phyloP scores from a whole-genome alignment of 352 stramenopile species.

The Globisporangium iwayamae region DNA sequence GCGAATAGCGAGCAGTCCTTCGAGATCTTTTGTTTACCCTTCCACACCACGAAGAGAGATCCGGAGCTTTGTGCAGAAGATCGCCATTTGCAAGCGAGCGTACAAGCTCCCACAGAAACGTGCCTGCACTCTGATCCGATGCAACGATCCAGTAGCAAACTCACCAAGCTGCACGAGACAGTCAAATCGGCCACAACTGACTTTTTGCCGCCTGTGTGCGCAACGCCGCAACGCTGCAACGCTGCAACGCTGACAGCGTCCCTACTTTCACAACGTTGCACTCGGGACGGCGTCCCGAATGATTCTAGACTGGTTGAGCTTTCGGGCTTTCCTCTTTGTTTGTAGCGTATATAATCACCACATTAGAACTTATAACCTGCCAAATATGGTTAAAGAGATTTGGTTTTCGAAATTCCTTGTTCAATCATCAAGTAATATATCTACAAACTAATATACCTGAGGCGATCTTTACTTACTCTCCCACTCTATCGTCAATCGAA shows the following conservation, averaged over 20 bases:
- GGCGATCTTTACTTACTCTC: background rate
- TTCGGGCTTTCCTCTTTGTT: background rate
- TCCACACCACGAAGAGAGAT: background rate
- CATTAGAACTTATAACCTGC: background rate
- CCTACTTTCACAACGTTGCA: background rate
- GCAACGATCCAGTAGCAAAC: background rate
- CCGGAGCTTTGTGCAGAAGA: background rate
- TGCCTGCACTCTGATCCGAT: background rate
- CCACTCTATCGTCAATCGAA: slow-evolving; percentile 6
- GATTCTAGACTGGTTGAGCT: background rate
- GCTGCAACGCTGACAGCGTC: background rate
- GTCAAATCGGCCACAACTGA: slow-evolving; percentile 12
- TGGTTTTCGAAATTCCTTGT: too few species aligned
- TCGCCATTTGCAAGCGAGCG: background rate
- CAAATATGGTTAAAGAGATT: background rate
- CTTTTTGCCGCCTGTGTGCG: background rate
- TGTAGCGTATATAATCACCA: background rate
- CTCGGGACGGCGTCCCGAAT: slow-evolving; percentile 1
- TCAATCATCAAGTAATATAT: too few species aligned
- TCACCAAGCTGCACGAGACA: slow-evolving; percentile 7
- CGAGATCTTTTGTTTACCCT: background rate
- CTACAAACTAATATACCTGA: background rate
- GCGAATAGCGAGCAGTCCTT: background rate
- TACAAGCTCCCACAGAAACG: slow-evolving; percentile 2
- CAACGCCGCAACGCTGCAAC: slow-evolving; percentile 1